A percentile compares a stretch with the other conserved stretches of the same genome.
Conservation (phyloP, 148 eudicot species). For the Rhododendron ferrugineum region DNA sequence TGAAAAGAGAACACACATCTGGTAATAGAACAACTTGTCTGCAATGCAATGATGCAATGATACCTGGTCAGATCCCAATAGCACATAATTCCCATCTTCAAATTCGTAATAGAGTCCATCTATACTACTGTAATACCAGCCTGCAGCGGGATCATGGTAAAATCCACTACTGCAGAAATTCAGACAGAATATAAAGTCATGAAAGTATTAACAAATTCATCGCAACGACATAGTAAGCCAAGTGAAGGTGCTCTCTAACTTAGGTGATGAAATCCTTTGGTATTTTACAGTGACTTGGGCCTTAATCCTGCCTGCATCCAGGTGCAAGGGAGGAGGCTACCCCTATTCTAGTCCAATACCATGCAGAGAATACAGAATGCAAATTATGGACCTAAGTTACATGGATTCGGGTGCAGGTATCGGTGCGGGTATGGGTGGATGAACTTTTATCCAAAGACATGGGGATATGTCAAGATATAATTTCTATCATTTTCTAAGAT, state of each 20-base stretch:
- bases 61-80: constrained; percentile 57
- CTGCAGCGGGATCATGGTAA: constrained; percentile 82
- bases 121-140: constrained; percentile 85
- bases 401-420: background rate
- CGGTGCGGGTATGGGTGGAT: background rate
- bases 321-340: background rate
- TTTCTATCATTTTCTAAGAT: background rate
- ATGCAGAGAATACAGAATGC: background rate
- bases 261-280: background rate
- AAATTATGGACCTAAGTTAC: background rate
- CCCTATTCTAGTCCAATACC: background rate
- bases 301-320: background rate
- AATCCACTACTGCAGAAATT: constrained; percentile 81
- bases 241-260: background rate
- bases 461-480: background rate
- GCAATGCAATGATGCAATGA: background rate
- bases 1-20: background rate
- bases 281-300: background rate
- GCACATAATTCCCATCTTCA: constrained; percentile 78
- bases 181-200: background rate
- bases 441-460: background rate
- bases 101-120: constrained; percentile 89
- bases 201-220: background rate
- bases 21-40: background rate
- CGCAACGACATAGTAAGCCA: background rate